phyloP scores from a whole-genome alignment of 1,139 yeast species.

The Yamadazyma blattariae region DNA sequence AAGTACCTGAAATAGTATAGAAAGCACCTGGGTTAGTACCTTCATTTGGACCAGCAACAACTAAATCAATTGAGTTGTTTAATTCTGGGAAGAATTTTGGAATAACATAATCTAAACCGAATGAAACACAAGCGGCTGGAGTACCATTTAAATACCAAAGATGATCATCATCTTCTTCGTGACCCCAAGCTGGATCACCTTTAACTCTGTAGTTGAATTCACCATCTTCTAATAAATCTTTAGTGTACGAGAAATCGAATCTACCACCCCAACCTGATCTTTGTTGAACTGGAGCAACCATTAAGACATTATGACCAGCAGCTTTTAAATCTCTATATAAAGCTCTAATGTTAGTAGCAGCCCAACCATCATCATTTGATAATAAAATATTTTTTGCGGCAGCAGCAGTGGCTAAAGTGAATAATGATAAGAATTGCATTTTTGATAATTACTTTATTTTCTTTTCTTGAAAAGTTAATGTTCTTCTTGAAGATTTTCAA shows the following conservation, averaged over 20 bases:
- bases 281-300: slow-evolving; percentile 59
- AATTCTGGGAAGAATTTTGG: slow-evolving; percentile 32
- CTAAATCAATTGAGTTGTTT: slow-evolving; percentile 36
- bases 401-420: slow-evolving; percentile 13
- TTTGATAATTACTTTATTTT: not conserved
- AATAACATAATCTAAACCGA: slow-evolving; percentile 40
- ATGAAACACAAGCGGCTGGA: slow-evolving; percentile 44
- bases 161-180: slow-evolving; percentile 39
- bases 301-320: slow-evolving; percentile 54
- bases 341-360: slow-evolving; percentile 59
- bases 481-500: not conserved
- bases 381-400: slow-evolving; percentile 48
- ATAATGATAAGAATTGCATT: slow-evolving; percentile 13
- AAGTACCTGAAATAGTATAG: slow-evolving; percentile 43
- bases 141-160: slow-evolving; percentile 52
- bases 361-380: slow-evolving; percentile 62
- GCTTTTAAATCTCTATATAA: slow-evolving; percentile 50
- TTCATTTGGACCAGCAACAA: slow-evolving; percentile 48
- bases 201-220: slow-evolving; percentile 39
- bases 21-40: slow-evolving; percentile 41
- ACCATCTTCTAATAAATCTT: slow-evolving; percentile 40
- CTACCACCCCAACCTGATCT: slow-evolving; percentile 61
- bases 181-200: slow-evolving; percentile 49
- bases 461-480: slow-evolving; percentile 1
- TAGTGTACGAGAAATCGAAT: slow-evolving; percentile 43